Conservation (phyloP, 306 rosid species). For the Purshia tridentata region DNA sequence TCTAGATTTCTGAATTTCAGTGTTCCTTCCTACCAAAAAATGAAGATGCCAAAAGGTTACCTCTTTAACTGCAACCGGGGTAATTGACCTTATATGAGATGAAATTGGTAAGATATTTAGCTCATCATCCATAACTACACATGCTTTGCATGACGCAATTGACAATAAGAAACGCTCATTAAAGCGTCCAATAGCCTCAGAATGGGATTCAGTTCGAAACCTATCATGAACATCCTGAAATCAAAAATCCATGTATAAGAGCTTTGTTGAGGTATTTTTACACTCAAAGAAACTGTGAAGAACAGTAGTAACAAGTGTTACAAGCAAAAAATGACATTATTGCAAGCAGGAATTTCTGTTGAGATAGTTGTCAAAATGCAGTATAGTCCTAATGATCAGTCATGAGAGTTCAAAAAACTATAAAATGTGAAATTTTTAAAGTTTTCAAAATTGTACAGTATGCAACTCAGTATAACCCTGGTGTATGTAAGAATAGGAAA, state of each 20-base stretch:
- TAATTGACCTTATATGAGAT: slow-evolving; percentile 79
- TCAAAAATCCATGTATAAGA: slow-evolving; percentile 5
- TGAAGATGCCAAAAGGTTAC: slow-evolving; percentile 39
- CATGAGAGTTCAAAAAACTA: background rate
- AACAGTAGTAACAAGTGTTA: background rate
- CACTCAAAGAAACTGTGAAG: background rate
- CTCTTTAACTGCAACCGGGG: slow-evolving; percentile 67
- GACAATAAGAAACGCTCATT: slow-evolving; percentile 95
- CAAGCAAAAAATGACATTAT: background rate
- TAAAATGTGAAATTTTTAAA: background rate
- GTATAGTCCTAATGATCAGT: background rate
- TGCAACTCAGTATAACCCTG: background rate
- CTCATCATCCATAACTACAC: slow-evolving; percentile 91
- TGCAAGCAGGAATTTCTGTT: background rate
- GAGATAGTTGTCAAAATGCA: background rate
- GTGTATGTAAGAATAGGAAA: slow-evolving; percentile 6
- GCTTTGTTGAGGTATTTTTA: background rate
- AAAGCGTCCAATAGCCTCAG: slow-evolving; percentile 76
- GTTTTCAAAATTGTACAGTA: background rate
- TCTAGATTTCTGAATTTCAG: background rate
- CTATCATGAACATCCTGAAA: slow-evolving; percentile 93
- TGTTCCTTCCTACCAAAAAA: background rate
- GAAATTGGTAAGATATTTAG: slow-evolving; percentile 85
- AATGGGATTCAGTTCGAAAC: slow-evolving; percentile 92
- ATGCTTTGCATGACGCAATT: slow-evolving; percentile 83